Evolutionary conservation across 768 basidiomycete genomes (phyloP).

Genomic region (Chalciporus sphaerocephalus): DNA sequence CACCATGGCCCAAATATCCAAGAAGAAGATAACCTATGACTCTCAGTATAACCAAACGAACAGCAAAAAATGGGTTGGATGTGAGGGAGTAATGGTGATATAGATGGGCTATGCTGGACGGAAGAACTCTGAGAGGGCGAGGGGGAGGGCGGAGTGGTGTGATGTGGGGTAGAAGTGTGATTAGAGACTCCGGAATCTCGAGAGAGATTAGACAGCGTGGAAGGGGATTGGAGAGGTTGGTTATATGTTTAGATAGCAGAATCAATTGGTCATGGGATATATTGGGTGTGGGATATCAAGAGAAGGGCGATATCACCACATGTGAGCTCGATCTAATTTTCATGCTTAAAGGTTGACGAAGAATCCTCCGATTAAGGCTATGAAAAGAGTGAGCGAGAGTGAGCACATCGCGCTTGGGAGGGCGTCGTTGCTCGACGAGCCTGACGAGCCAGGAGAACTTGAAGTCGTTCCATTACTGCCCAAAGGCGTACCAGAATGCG

Average conservation of each 20-base stretch:
- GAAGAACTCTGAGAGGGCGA: not conserved
- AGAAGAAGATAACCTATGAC: not conserved
- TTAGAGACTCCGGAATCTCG: no score
- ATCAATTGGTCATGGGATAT: not conserved
- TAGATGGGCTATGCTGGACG: not conserved
- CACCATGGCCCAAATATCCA: not conserved
- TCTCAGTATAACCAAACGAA: not conserved
- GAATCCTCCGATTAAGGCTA: constrained; percentile 10
- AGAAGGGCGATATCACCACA: not conserved
- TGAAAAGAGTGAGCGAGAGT: constrained; percentile 10
- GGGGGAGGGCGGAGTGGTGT: no score
- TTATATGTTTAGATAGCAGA: not conserved
- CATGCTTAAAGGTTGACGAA: constrained; percentile 5
- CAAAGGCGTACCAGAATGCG: not conserved
- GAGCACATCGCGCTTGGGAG: constrained; percentile 8
- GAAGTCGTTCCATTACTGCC: not conserved
- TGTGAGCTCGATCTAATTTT: not conserved
- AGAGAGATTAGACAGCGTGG: no score
- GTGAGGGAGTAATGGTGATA: not conserved
- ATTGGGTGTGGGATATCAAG: not conserved
- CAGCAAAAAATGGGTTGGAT: not conserved
- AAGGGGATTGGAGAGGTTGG: not conserved
- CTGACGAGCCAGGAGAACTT: no score
- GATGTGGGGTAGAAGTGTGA: no score
- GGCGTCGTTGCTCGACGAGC: not conserved